Base-by-base conservation (phyloP, 257 asterid species). In the Solanum chmielewskii region DNA sequence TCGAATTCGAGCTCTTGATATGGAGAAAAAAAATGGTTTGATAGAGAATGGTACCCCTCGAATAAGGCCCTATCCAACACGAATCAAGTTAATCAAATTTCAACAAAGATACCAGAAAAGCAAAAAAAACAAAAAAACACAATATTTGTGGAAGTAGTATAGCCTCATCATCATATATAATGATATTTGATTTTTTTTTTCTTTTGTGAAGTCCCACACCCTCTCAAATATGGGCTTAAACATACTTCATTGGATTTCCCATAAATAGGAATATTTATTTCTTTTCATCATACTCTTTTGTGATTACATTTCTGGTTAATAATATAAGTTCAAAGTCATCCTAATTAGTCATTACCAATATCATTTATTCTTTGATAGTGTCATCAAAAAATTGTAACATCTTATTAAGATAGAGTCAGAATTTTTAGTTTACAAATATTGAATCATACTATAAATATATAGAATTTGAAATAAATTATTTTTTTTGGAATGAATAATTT, bases 101-200 rank as follows among this genome's bases (percentile, higher is more conserved):
- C 62, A 52, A 52, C 2, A 0, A 6, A 18, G 0, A 52, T 52
- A 52, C 4, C 0, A 52, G 0, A 52, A 0, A 52, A 52, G 0
- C 2, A 52, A 16, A 52, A 52, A 49, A 16, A 49, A 49, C 27
- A 47, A 47, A 7, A 16, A 15, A 16, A 49, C 21, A 15, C 9
- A 49, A 49, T 39, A 23, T 89, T 90, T 42, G 87, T 83, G 88
- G 89, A 89, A 89, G 81, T 83, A 71, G 16, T 81, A 91, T 90
- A 2, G 90, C 90, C 86, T 82, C 86, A 20, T 90, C 73, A 86
- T 86, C 7, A 62, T 33, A 33, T 33, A 33, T 62, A 23, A 62
- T 62, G 70, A 62, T n/a, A 64, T 71, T 71, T n/a, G 18, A n/a
- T 49, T 49, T 14, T 62, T 3, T 56, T 60, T 29, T 71, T 64